Evolutionary conservation across 176 grass and related monocot genomes (phyloP), one percentile per base, ranked within the genome.

Genomic region (Oryza punctata): DNA sequence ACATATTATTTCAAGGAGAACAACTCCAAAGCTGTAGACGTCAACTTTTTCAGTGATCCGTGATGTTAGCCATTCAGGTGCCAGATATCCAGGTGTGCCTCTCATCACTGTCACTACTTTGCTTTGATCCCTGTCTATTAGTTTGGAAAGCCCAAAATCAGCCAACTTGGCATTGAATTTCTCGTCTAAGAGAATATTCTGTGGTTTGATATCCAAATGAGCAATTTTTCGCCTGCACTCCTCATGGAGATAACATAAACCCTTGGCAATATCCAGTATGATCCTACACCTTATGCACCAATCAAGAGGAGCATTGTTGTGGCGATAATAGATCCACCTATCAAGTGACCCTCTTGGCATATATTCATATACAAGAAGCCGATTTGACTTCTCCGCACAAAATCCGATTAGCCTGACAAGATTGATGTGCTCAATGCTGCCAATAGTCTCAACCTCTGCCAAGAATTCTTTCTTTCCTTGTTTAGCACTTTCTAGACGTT

Each of bases 51-150:
- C 82, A 30, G 73, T 77, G 46, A 84, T 84, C 54, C 21, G 64
- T 7, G 64, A 77, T 29, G 73, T 85, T 70, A 85, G 32, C 82
- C 82, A 85, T 77, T 85, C 73, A 69, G 82, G 82, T 24, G 82
- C 82, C 73, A 85, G 25, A 61, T 85, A 85, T 65, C 82, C 82
- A 77, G 82, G 73, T 60, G 82, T 84, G 46, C 73, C 73, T 69
- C 82, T 85, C 73, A 85, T 85, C 64, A 85, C 52, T 32, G 82
- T 85, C 65, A 85, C 43, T 69, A 85, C 73, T 37, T 85, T 85
- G 65, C 82, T 84, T 52, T 84, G 63, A 67, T 84, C 82, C 32
- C 72, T 76, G 5, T 84, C 72, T 57, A 84, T 84, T 54, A 84
- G 72, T 45, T 84, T 84, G 38, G 82, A 81, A 70, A 81, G 14